phyloP scores from a whole-genome alignment of 2,329 filamentous ascomycete species.

The Chalaropsis thielavioides region DNA sequence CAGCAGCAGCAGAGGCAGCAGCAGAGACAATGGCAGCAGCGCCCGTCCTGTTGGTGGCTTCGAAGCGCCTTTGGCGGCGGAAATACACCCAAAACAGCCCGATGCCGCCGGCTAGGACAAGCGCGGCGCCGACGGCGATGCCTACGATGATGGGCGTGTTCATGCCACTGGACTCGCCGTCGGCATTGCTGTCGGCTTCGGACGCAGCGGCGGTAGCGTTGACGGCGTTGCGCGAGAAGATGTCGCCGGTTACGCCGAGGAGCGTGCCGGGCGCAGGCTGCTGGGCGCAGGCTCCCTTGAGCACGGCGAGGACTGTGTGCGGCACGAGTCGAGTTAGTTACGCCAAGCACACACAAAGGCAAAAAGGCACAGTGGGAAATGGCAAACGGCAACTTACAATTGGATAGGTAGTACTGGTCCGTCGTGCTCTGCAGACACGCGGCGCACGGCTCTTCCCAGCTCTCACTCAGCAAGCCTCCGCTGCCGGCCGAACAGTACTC shows the following conservation, averaged over 20 bases:
- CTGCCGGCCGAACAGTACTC: conserved; percentile 31
- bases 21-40: not conserved
- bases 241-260: conserved; percentile 29
- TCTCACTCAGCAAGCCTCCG: conserved; percentile 23
- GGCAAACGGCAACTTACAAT: too few species aligned
- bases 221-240: conserved; percentile 28
- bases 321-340: conserved; percentile 15
- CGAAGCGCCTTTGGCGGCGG: conserved; percentile 27
- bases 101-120: conserved; percentile 30
- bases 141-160: conserved; percentile 38
- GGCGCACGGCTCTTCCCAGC: conserved; percentile 27
- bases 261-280: conserved; percentile 27
- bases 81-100: conserved; percentile 36
- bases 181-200: conserved; percentile 19
- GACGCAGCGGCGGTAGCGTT: conserved; percentile 27
- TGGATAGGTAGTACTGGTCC: conserved; percentile 32
- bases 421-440: conserved; percentile 31
- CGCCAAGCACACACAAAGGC: not conserved
- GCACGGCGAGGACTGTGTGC: conserved; percentile 31
- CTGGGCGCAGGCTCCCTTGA: conserved; percentile 36
- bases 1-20: not conserved
- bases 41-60: conserved; percentile 2
- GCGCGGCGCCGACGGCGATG: conserved; percentile 34
- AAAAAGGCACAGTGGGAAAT: too few species aligned
- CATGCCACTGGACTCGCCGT: conserved; percentile 26